phyloP scores from a whole-genome alignment of 2,329 filamentous ascomycete species.

The Myriosclerotinia curreyana region DNA sequence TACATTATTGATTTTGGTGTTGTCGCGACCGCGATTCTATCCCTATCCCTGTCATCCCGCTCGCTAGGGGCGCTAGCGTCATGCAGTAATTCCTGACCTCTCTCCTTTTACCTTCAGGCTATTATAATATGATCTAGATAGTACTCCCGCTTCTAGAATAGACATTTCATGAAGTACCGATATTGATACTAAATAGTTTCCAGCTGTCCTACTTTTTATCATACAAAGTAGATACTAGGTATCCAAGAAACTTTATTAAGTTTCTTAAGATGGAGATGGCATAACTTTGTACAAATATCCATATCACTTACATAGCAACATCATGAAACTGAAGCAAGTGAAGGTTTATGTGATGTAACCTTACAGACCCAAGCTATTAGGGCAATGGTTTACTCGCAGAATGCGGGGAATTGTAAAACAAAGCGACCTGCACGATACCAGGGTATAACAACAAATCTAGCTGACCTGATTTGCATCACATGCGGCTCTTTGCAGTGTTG shows the following conservation, averaged over 20 bases:
- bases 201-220: neutral
- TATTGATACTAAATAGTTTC: neutral
- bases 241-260: neutral
- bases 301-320: neutral
- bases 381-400: neutral
- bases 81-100: slow-evolving; percentile 8
- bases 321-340: neutral
- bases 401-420: slow-evolving; percentile 12
- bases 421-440: slow-evolving; percentile 16
- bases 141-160: slow-evolving; percentile 14
- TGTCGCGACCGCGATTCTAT: slow-evolving; percentile 23
- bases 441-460: slow-evolving; percentile 13
- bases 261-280: neutral
- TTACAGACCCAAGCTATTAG: neutral
- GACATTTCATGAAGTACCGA: neutral
- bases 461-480: slow-evolving; percentile 26
- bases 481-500: slow-evolving; percentile 20
- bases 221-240: too few species aligned
- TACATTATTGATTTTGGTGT: slow-evolving; percentile 20
- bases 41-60: slow-evolving; percentile 16
- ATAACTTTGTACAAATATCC: neutral
- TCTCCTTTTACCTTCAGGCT: neutral
- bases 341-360: neutral
- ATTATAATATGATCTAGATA: too few species aligned
- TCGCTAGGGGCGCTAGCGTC: slow-evolving; percentile 15